These are phyloP conservation scores for Tolypocladium guangdongense DNA, from an alignment of 2,329 filamentous ascomycete genomes.

Conservation along the genomic window DNA sequence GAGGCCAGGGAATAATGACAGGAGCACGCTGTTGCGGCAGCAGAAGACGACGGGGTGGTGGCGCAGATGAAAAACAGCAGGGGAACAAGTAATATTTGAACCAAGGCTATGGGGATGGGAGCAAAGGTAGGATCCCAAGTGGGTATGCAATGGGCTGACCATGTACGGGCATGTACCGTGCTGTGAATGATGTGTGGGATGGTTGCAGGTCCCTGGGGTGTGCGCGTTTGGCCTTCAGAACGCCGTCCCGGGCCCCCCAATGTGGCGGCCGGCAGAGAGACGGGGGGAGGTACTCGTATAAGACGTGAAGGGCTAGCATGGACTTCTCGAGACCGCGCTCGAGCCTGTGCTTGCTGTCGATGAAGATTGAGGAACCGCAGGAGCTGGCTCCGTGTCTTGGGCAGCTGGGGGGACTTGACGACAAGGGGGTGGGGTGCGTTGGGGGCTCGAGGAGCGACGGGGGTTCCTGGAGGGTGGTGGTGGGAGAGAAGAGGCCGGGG, in stretches of 20 bases:
- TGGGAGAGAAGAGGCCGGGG: constrained; percentile 15
- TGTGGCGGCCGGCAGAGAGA: background rate
- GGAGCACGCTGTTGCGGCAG: constrained; percentile 3
- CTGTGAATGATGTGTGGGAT: background rate
- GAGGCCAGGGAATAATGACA: constrained; percentile 5
- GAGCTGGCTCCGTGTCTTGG: constrained; percentile 4
- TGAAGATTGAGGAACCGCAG: constrained; percentile 1
- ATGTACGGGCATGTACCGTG: constrained; percentile 13
- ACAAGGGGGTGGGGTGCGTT: constrained; percentile 2
- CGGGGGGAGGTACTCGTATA: background rate
- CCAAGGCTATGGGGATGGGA: constrained; percentile 20
- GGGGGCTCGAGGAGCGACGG: background rate
- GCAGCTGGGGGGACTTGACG: constrained; percentile 3
- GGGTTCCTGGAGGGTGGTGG: constrained; percentile 9
- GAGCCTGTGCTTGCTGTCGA: background rate
- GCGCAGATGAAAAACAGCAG: constrained; percentile 17
- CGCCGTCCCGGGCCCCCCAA: background rate
- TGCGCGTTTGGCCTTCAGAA: background rate
- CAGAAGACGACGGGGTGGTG: constrained; percentile 16
- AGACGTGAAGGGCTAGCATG: background rate
- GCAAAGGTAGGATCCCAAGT: constrained; percentile 22
- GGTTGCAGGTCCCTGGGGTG: background rate
- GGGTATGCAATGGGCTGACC: constrained; percentile 22
- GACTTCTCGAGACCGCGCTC: background rate
- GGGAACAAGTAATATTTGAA: constrained; percentile 22